A percentile compares a stretch with the other conserved stretches of the same genome.
phyloP scores from a whole-genome alignment of 1,284 basidiomycete genomes.

The Agaricales sp. region DNA sequence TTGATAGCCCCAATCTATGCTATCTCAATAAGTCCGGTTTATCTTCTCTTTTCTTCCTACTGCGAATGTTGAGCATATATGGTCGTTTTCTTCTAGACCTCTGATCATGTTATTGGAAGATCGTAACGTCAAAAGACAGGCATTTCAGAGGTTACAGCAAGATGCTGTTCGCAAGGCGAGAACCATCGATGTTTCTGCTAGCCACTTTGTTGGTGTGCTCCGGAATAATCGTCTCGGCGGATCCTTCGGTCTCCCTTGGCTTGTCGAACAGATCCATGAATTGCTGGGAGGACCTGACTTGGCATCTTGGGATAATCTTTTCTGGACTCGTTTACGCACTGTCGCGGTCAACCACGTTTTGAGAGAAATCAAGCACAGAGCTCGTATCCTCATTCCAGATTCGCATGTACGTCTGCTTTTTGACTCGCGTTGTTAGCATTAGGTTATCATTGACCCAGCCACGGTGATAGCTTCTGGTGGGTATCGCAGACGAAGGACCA shows the following conservation, averaged over 20 bases:
- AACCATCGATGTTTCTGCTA: slow-evolving; percentile 43
- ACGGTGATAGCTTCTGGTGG: slow-evolving; percentile 28
- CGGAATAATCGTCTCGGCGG: slow-evolving; percentile 40
- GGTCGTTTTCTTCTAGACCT: slow-evolving; percentile 32
- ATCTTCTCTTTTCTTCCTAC: no score
- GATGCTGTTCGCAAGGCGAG: slow-evolving; percentile 38
- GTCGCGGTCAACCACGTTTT: slow-evolving; percentile 53
- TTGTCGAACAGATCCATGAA: slow-evolving; percentile 38
- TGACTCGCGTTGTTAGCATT: neutral
- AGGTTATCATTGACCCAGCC: neutral
- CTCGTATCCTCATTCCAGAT: slow-evolving; percentile 58
- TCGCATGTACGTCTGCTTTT: slow-evolving; percentile 28
- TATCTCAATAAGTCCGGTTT: slow-evolving; percentile 69
- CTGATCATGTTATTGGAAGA: slow-evolving; percentile 66
- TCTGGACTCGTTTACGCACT: slow-evolving; percentile 43
- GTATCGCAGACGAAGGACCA: slow-evolving; percentile 67
- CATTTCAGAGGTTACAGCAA: slow-evolving; percentile 48
- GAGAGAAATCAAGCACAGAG: slow-evolving; percentile 61
- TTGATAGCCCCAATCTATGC: slow-evolving; percentile 42
- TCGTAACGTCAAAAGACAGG: slow-evolving; percentile 39
- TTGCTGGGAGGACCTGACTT: slow-evolving; percentile 21
- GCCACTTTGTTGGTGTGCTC: slow-evolving; percentile 35
- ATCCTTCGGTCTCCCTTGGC: slow-evolving; percentile 35
- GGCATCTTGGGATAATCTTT: slow-evolving; percentile 41
- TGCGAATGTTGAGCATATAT: no score